A percentile compares a stretch with the other conserved stretches of the same genome.
These are phyloP conservation scores for Trichothecium sympodiale DNA, from an alignment of 2,329 filamentous ascomycete species.

Conservation along the genomic window DNA sequence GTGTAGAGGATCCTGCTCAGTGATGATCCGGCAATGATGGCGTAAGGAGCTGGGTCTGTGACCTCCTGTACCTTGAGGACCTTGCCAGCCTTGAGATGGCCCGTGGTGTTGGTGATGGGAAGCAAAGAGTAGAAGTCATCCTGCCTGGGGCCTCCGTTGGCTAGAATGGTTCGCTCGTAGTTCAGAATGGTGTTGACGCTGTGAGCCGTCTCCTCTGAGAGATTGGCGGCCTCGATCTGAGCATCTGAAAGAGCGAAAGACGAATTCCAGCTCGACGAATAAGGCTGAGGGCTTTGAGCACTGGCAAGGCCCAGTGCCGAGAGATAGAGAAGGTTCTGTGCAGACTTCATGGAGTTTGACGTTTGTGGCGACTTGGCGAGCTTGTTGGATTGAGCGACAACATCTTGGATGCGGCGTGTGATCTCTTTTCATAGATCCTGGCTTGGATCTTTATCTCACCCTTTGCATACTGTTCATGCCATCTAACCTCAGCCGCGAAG, in stretches of 20 bases:
- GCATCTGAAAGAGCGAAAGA: slow-evolving; percentile 4
- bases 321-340: too few species aligned
- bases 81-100: slow-evolving; percentile 4
- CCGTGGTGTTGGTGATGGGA: not conserved
- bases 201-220: slow-evolving; percentile 2
- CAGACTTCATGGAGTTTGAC: too few species aligned
- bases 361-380: too few species aligned
- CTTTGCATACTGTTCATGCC: too few species aligned
- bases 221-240: slow-evolving; percentile 4
- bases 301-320: too few species aligned
- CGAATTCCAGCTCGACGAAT: slow-evolving; percentile 4
- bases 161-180: slow-evolving; percentile 5
- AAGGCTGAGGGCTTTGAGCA: too few species aligned
- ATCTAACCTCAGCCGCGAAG: too few species aligned
- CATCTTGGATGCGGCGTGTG: too few species aligned
- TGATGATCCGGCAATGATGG: slow-evolving; percentile 1
- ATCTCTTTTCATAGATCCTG: too few species aligned
- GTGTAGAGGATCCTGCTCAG: slow-evolving; percentile 1
- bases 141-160: slow-evolving; percentile 8
- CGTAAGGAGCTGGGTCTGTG: slow-evolving; percentile 2
- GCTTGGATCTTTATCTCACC: too few species aligned
- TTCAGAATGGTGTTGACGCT: slow-evolving; percentile 7
- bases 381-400: too few species aligned
- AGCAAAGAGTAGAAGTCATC: slow-evolving; percentile 9
- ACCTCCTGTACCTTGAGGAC: slow-evolving; percentile 8